Percentiles rank a stretch among this genome's conserved stretches.
Evolutionary conservation across 2,329 filamentous ascomycete genomes (phyloP).

Genomic region (Pleomassaria siparia): DNA sequence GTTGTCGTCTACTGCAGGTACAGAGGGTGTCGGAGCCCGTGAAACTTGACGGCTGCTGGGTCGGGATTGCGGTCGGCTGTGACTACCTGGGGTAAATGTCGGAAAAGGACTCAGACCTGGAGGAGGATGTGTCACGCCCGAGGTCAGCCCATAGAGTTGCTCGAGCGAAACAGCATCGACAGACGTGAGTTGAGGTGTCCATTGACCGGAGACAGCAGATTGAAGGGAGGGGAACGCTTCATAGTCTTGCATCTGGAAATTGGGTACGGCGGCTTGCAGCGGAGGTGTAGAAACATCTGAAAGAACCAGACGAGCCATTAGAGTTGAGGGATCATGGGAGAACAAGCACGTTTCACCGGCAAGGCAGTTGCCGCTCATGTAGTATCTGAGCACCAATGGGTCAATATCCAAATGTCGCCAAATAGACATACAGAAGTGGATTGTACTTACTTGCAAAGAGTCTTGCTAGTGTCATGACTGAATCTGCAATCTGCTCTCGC

Average conservation of each 20-base stretch:
- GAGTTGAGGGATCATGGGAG: conserved; percentile 87
- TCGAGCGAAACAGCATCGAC: conserved; percentile 47
- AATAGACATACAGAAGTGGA: conserved; percentile 3
- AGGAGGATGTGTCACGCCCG: conserved; percentile 56
- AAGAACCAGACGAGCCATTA: conserved; percentile 78
- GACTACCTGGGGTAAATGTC: conserved; percentile 55
- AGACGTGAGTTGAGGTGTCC: conserved; percentile 40
- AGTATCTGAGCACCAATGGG: conserved; percentile 67
- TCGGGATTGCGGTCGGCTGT: conserved; percentile 73
- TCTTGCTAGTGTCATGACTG: conserved; percentile 92
- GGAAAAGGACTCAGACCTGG: conserved; percentile 68
- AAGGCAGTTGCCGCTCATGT: conserved; percentile 92
- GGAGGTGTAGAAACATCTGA: conserved; percentile 69
- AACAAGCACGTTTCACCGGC: conserved; percentile 94
- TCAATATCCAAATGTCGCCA: conserved; percentile 24
- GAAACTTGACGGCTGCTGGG: conserved; percentile 80
- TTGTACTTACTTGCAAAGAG: conserved; percentile 89
- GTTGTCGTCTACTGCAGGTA: conserved; percentile 84
- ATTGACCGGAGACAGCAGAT: conserved; percentile 47
- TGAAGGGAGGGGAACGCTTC: conserved; percentile 80
- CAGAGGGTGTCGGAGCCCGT: conserved; percentile 63
- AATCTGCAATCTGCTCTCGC: conserved; percentile 94
- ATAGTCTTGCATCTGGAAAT: conserved; percentile 79
- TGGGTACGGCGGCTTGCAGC: conserved; percentile 62
- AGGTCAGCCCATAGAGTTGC: conserved; percentile 42